Percentiles rank a stretch among this genome's conserved stretches.
phyloP scores from a whole-genome alignment of 768 basidiomycete species.

The Panaeolus cyanescens region DNA sequence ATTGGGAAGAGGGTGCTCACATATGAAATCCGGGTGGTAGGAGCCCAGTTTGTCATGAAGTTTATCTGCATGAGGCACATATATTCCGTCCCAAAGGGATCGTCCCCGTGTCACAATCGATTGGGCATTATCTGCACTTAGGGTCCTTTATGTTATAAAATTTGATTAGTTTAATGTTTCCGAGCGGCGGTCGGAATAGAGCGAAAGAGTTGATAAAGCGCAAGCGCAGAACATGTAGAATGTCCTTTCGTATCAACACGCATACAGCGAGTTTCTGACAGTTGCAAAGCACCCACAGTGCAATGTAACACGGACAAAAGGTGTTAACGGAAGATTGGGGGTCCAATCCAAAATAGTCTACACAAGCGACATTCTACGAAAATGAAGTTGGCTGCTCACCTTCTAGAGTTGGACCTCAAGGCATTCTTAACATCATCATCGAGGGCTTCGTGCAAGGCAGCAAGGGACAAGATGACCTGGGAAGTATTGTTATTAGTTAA shows the following conservation, averaged over 20 bases:
- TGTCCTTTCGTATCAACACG: not conserved
- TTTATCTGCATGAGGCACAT: constrained; percentile 87
- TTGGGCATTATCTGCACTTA: constrained; percentile 65
- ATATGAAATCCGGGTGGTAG: constrained; percentile 93
- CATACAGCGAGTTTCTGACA: not conserved
- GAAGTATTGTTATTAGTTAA: constrained; percentile 7
- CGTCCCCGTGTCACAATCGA: constrained; percentile 67
- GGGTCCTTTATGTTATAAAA: constrained; percentile 44
- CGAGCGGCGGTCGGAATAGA: constrained; percentile 8
- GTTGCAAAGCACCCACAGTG: too few species aligned
- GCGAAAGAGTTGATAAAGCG: not conserved
- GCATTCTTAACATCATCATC: constrained; percentile 80
- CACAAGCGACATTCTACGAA: constrained; percentile 11
- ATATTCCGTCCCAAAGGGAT: constrained; percentile 84
- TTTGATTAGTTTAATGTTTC: constrained; percentile 8
- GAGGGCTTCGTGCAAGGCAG: constrained; percentile 72
- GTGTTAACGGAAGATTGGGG: constrained; percentile 13
- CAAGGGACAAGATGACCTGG: constrained; percentile 82
- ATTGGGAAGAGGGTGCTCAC: constrained; percentile 54
- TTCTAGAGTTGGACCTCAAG: constrained; percentile 65
- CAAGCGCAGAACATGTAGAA: not conserved
- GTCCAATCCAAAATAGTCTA: constrained; percentile 4
- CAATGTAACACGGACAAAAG: constrained; percentile 1
- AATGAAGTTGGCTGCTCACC: constrained; percentile 44
- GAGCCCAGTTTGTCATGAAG: constrained; percentile 83